A percentile compares a stretch with the other conserved stretches of the same genome.
Conservation (phyloP, 176 grass and related monocot genomes). For the Canna indica region DNA sequence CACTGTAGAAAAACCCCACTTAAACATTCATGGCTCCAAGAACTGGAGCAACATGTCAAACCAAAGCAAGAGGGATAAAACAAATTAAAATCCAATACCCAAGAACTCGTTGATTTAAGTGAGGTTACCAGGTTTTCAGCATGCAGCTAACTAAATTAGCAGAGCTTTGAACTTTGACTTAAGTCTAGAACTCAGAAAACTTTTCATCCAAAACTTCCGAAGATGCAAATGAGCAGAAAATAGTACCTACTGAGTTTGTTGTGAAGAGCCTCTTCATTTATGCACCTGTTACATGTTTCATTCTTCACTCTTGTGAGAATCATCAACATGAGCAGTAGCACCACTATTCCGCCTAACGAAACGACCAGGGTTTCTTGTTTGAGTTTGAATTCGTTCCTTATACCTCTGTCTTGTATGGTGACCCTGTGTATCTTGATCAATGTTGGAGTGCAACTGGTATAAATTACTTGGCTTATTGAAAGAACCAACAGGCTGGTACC, state of each 20-base stretch:
- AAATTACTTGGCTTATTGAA: constrained; percentile 26
- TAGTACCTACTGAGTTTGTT: background rate
- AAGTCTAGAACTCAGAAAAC: background rate
- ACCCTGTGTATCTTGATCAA: constrained; percentile 18
- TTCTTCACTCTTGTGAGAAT: constrained; percentile 25
- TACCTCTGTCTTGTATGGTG: constrained; percentile 20
- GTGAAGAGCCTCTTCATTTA: background rate
- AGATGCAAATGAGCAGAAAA: background rate
- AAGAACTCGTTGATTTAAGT: background rate
- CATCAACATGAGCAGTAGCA: constrained; percentile 4
- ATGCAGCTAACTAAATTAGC: background rate
- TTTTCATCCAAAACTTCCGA: background rate
- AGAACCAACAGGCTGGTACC: constrained; percentile 55
- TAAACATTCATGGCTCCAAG: no score
- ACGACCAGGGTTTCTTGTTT: constrained; percentile 19
- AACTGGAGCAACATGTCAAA: no score
- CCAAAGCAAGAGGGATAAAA: no score
- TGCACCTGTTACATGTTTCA: constrained; percentile 19
- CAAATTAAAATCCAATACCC: no score
- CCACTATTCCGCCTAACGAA: constrained; percentile 33
- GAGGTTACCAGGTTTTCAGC: background rate
- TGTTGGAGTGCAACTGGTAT: constrained; percentile 28
- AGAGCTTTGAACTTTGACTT: background rate
- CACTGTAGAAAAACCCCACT: background rate
- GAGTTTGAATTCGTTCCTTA: constrained; percentile 28